Conservation (phyloP, 2,329 filamentous ascomycete genomes). For the Pestalotiopsis sp. region DNA sequence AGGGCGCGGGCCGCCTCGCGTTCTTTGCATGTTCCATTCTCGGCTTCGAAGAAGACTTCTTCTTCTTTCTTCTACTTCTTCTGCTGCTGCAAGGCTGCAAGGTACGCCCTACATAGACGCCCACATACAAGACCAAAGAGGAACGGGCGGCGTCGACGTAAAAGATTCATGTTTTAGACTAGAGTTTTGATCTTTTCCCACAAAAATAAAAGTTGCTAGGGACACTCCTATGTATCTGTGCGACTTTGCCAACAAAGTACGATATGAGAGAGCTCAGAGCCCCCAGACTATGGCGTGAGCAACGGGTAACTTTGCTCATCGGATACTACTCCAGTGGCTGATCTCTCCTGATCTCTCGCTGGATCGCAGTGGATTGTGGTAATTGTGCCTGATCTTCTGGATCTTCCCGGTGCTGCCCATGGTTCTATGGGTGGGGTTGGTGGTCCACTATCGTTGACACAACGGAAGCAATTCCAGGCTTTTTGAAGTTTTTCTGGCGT, state of each 20-base stretch:
- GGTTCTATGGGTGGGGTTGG: not conserved
- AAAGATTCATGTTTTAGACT: not conserved
- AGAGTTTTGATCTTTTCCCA: not conserved
- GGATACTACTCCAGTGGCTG: not conserved
- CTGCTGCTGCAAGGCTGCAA: not conserved
- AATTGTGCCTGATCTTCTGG: not conserved
- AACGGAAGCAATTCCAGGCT: not conserved
- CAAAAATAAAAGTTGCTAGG: not conserved
- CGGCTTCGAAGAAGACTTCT: not conserved
- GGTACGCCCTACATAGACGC: not conserved
- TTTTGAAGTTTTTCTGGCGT: not conserved
- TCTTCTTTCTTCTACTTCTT: not conserved
- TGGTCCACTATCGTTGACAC: not conserved
- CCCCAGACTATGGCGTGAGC: not conserved
- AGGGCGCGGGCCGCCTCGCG: conserved; percentile 5
- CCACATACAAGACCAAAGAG: not conserved
- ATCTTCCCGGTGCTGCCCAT: not conserved
- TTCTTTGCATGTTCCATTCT: conserved; percentile 7
- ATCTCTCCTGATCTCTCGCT: not conserved
- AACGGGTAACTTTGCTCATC: not conserved
- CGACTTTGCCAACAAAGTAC: not conserved
- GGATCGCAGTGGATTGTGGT: not conserved
- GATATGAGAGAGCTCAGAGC: too few relatives aligned
- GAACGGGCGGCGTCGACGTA: not conserved
- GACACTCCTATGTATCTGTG: not conserved